Evolutionary conservation across 768 basidiomycete species (phyloP).

Genomic region (Boletus coccyginus): DNA sequence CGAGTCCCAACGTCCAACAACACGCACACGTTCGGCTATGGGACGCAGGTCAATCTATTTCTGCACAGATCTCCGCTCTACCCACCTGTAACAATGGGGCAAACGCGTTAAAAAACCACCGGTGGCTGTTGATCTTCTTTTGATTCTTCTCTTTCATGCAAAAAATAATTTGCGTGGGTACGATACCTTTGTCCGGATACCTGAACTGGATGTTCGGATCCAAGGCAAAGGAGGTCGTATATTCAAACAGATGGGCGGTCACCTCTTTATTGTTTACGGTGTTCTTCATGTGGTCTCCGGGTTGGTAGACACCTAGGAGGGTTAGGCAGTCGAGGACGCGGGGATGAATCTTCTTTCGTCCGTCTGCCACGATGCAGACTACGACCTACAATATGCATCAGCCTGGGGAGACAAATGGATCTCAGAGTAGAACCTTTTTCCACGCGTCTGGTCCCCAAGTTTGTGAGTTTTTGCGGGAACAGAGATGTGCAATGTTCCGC

Average conservation of each 20-base stretch:
- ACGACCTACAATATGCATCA: slow-evolving; percentile 56
- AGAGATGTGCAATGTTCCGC: slow-evolving; percentile 78
- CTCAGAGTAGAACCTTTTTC: slow-evolving; percentile 69
- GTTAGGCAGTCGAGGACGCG: slow-evolving; percentile 87
- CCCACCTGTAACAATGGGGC: slow-evolving; percentile 75
- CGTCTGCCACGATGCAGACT: slow-evolving; percentile 89
- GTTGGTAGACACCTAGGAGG: slow-evolving; percentile 90
- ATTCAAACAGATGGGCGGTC: slow-evolving; percentile 79
- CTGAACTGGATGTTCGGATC: slow-evolving; percentile 80
- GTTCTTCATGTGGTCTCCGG: slow-evolving; percentile 57
- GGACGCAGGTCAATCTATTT: not conserved
- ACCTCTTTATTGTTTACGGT: slow-evolving; percentile 72
- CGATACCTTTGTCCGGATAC: slow-evolving; percentile 89
- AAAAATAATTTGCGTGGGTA: slow-evolving; percentile 92
- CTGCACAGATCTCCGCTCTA: not conserved
- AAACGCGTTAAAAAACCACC: slow-evolving; percentile 98
- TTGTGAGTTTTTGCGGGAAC: slow-evolving; percentile 83
- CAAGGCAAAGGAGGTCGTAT: slow-evolving; percentile 76
- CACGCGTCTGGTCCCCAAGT: slow-evolving; percentile 97
- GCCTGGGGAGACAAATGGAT: not conserved
- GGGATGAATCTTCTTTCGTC: slow-evolving; percentile 78
- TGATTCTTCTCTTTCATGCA: slow-evolving; percentile 92
- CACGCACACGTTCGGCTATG: slow-evolving; percentile 85
- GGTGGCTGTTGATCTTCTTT: slow-evolving; percentile 95
- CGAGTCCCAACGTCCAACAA: slow-evolving; percentile 93